These are phyloP conservation scores for Xylaria digitata DNA, from an alignment of 2,329 filamentous ascomycete genomes.

Conservation along the genomic window DNA sequence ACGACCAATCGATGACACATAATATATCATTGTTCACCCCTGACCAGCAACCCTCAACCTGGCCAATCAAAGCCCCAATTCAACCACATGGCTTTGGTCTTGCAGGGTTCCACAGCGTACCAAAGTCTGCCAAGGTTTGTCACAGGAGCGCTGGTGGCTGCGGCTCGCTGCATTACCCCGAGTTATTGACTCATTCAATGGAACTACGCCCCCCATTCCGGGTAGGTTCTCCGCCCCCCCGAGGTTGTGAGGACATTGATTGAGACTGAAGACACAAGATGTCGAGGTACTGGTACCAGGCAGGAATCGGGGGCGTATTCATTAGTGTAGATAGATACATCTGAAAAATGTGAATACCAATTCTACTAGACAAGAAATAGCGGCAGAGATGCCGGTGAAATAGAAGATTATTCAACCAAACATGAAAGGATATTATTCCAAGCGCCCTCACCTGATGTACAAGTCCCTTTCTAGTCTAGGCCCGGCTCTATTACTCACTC, in stretches of 20 bases:
- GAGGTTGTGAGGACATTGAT: not conserved
- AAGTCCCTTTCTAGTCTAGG: constrained; percentile 7
- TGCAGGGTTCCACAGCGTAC: constrained; percentile 30
- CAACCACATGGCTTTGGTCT: constrained; percentile 30
- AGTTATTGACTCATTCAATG: not conserved
- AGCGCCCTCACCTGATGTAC: constrained; percentile 3
- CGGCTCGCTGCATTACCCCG: constrained; percentile 2
- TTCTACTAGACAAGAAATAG: constrained; percentile 7
- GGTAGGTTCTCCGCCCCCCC: constrained; percentile 2
- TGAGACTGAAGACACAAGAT: too few relatives aligned
- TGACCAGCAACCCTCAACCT: constrained; percentile 11
- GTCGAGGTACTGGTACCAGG: too few relatives aligned
- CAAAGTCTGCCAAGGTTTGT: not conserved
- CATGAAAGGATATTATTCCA: constrained; percentile 1
- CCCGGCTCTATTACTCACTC: constrained; percentile 3
- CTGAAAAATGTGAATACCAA: not conserved
- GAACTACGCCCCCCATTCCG: not conserved
- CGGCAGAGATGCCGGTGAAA: not conserved
- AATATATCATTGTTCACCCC: constrained; percentile 18
- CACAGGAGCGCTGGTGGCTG: constrained; percentile 11
- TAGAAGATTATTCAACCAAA: not conserved
- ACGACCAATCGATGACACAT: constrained; percentile 30
- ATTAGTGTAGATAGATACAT: not conserved
- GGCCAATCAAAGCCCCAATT: constrained; percentile 48
- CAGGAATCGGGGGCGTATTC: too few relatives aligned